A percentile compares a stretch with the other conserved stretches of the same genome.
Evolutionary conservation across 164 flowering plant species (phyloP).

Genomic region (Liriodendron chinense): DNA sequence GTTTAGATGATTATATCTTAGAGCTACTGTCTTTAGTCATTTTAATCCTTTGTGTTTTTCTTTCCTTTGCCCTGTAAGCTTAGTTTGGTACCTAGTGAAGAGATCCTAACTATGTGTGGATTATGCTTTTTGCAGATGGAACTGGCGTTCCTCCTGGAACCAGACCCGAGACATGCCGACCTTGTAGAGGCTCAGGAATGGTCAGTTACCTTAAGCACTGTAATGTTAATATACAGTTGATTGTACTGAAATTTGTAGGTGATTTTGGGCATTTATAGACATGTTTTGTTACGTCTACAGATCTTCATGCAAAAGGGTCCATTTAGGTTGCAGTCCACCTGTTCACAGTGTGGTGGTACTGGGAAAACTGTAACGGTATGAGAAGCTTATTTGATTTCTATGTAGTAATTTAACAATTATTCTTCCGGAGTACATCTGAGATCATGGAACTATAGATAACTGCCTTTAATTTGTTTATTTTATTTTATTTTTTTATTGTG

Average conservation of each 20-base stretch:
- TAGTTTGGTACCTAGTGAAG: neutral
- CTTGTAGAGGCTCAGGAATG: constrained; percentile 88
- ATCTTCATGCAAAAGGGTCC: constrained; percentile 58
- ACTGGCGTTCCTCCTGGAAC: constrained; percentile 97
- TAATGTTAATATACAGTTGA: neutral
- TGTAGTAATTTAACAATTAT: neutral
- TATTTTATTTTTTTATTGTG: neutral
- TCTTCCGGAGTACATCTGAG: too few species aligned
- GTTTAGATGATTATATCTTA: neutral
- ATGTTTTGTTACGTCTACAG: constrained; percentile 36
- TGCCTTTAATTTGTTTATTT: neutral
- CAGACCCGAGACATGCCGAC: constrained; percentile 75
- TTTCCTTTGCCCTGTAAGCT: neutral
- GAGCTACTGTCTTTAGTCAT: neutral
- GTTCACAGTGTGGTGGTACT: constrained; percentile 69
- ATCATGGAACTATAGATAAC: too few species aligned
- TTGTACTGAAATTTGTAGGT: neutral
- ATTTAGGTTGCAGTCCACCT: constrained; percentile 64
- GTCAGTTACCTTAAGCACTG: constrained; percentile 31
- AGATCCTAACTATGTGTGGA: neutral
- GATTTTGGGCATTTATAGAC: neutral
- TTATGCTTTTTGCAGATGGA: constrained; percentile 56
- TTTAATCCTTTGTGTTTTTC: neutral
- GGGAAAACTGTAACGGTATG: constrained; percentile 75
- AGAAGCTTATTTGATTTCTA: neutral